Evolutionary conservation across 805 yeast species (phyloP), one percentile per base, ranked within the genome.

Genomic region (Hanseniaspora vineae): DNA sequence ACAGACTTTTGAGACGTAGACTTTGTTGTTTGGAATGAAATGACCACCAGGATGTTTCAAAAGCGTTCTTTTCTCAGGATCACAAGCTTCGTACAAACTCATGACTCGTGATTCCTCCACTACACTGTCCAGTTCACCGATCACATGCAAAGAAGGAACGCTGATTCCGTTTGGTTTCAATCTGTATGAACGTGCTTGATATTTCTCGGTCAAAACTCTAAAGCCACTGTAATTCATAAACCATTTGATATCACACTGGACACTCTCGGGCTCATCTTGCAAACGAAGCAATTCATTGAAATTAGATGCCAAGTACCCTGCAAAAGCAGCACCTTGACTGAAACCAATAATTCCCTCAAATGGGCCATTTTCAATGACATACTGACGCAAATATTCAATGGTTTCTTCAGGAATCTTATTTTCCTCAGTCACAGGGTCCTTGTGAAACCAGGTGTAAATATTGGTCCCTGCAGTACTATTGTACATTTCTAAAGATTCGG

Each of bases 31-130:
- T n/a, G 98, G 98, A 37, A 90, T 94, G 59, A 81, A 90, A 60
- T 90, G 98, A 1, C 96, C 96, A 46, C 97, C 97, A 4, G 97
- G 95, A 59, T 90, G 98, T 52, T 75, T 81, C 49, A 88, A 55
- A 42, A 72, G 42, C 0, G 68, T 70, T 18, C 84, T 65, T 17
- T 63, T 62, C 2, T 56, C 58, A 2, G 33, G 18, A 32, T 64
- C 66, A 51, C 75, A 75, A 15, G 70, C 67, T 10, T 77, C 73
- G 52, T 69, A 79, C n/a, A 90, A 67, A 2, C 66, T 62, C 64
- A 74, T 60, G 0, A 82, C 72, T 53, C 95, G 70, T 42, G 77
- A 81, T 45, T 82, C 88, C 1, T 80, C 73, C 1, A 92, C 95
- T 12, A 90, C 81, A 0, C 95, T 82, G 57, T 92, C 98, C 31